phyloP scores from a whole-genome alignment of 1,139 yeast genomes.

The Pichia kudriavzevii region DNA sequence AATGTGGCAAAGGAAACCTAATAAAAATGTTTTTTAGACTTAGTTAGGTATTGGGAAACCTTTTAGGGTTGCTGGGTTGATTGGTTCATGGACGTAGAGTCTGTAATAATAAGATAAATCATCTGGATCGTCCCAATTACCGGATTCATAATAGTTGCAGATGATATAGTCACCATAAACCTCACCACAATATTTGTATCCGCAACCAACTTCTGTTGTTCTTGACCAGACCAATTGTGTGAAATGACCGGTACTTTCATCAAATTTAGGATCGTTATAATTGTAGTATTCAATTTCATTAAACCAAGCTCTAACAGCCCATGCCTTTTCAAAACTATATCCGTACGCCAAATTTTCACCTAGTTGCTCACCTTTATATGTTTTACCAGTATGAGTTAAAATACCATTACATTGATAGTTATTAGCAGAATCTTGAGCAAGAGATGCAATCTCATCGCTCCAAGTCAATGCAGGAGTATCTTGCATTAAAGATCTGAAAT shows the following conservation, averaged over 20 bases:
- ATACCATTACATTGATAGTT: slow-evolving; percentile 55
- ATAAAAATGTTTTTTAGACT: no score
- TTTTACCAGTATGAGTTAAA: slow-evolving; percentile 70
- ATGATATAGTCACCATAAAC: slow-evolving; percentile 48
- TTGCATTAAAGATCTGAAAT: slow-evolving; percentile 40
- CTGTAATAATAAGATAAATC: neutral
- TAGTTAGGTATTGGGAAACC: no score
- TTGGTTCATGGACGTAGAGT: slow-evolving; percentile 1
- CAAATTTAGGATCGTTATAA: slow-evolving; percentile 41
- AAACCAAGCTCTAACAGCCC: slow-evolving; percentile 82
- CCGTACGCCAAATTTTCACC: slow-evolving; percentile 91
- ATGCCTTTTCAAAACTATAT: slow-evolving; percentile 42
- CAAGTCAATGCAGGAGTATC: slow-evolving; percentile 54
- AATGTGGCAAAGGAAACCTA: no score
- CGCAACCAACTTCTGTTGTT: slow-evolving; percentile 54
- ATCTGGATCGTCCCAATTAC: slow-evolving; percentile 37
- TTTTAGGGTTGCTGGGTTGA: neutral
- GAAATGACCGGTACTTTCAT: slow-evolving; percentile 52
- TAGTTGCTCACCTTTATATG: slow-evolving; percentile 53
- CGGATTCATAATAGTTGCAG: slow-evolving; percentile 58
- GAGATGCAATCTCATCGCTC: slow-evolving; percentile 53
- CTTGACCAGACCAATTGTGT: slow-evolving; percentile 62
- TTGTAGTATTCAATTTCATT: slow-evolving; percentile 55
- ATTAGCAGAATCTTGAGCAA: slow-evolving; percentile 67
- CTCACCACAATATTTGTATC: slow-evolving; percentile 41